Evolutionary conservation across 441 rosid species (phyloP).

Genomic region (Gossypium schwendimanii): DNA sequence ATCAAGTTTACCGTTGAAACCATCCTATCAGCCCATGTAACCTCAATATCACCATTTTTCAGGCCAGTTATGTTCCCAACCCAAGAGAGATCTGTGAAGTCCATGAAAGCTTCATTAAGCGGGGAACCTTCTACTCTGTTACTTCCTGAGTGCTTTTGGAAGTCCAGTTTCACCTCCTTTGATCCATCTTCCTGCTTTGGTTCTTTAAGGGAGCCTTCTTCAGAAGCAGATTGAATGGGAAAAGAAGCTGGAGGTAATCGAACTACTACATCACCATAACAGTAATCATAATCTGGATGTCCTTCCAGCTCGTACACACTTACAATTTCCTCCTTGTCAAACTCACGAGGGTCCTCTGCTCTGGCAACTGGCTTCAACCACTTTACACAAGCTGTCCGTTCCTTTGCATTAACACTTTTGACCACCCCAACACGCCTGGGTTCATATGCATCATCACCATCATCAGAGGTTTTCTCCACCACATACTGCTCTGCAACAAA

Average conservation of each 20-base stretch:
- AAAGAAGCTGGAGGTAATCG: slow-evolving; percentile 62
- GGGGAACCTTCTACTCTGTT: slow-evolving; percentile 30
- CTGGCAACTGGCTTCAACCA: slow-evolving; percentile 73
- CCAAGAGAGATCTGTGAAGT: slow-evolving; percentile 75
- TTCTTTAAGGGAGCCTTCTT: slow-evolving; percentile 29
- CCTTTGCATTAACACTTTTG: slow-evolving; percentile 87
- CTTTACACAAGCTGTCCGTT: slow-evolving; percentile 76
- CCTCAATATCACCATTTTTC: slow-evolving; percentile 88
- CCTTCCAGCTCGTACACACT: slow-evolving; percentile 94
- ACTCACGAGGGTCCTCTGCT: slow-evolving; percentile 78
- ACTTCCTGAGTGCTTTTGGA: slow-evolving; percentile 28
- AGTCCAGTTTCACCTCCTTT: slow-evolving; percentile 22
- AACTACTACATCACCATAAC: slow-evolving; percentile 91
- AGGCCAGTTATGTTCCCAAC: slow-evolving; percentile 93
- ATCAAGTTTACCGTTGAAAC: slow-evolving; percentile 64
- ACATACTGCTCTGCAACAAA: slow-evolving; percentile 90
- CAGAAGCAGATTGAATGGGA: slow-evolving; percentile 31
- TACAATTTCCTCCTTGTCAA: slow-evolving; percentile 80
- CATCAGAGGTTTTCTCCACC: slow-evolving; percentile 80
- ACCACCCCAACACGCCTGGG: slow-evolving; percentile 76
- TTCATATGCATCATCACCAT: slow-evolving; percentile 51
- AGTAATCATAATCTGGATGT: slow-evolving; percentile 93
- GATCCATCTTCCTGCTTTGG: slow-evolving; percentile 28
- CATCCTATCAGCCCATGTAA: slow-evolving; percentile 95
- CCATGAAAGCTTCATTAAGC: slow-evolving; percentile 27